Evolutionary conservation across 1,284 basidiomycete species (phyloP).

Genomic region (Peniophora sp.): DNA sequence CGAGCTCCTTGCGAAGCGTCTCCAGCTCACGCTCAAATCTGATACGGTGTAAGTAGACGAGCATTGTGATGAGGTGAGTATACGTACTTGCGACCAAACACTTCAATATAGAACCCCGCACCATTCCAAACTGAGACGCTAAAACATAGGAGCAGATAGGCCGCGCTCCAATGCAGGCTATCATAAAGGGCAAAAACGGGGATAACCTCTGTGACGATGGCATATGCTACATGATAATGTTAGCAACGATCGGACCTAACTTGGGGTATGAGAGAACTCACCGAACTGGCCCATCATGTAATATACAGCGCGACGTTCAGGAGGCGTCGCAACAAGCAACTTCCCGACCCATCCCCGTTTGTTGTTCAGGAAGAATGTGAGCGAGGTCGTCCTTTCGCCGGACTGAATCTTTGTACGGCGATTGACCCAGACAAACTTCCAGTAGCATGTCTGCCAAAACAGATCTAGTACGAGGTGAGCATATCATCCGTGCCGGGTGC

Average conservation of each 20-base stretch:
- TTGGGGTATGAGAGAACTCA: not conserved
- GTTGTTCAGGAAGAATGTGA: constrained; percentile 1
- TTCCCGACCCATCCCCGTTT: not conserved
- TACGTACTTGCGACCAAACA: not conserved
- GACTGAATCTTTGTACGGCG: constrained; percentile 1
- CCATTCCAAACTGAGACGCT: not conserved
- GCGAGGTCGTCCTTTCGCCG: constrained; percentile 1
- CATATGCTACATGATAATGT: not conserved
- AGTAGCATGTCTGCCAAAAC: not conserved
- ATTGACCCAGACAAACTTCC: constrained; percentile 2
- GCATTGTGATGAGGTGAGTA: not conserved
- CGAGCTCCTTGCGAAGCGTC: not conserved
- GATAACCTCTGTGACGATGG: not conserved
- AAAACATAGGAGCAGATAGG: not conserved
- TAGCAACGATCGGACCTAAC: not conserved
- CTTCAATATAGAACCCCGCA: not conserved
- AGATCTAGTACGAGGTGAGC: not conserved
- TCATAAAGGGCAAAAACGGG: not conserved
- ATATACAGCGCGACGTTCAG: not conserved
- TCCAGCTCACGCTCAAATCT: constrained; percentile 1
- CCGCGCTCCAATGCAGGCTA: not conserved
- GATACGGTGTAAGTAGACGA: not conserved
- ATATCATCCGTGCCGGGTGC: not conserved
- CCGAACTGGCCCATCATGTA: constrained; percentile 2
- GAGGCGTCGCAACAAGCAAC: not conserved